phyloP scores from a whole-genome alignment of 2,329 filamentous ascomycete species.

The Incumbomyces delicatus region DNA sequence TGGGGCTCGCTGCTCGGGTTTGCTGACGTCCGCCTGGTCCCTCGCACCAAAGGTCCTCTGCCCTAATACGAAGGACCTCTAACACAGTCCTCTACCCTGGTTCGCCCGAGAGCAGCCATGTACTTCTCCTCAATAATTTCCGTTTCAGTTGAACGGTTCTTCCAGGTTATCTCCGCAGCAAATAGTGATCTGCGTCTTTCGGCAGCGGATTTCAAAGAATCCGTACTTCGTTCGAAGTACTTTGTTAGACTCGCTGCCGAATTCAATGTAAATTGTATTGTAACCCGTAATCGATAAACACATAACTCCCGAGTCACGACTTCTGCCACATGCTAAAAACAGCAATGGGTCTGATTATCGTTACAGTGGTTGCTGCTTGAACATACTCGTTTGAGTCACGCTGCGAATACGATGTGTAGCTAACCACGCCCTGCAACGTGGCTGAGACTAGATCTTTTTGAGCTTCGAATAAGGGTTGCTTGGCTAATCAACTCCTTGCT shows the following conservation, averaged over 20 bases:
- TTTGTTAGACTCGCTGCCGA: too few species aligned
- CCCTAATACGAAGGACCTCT: too few species aligned
- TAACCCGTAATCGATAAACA: too few species aligned
- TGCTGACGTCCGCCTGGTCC: neutral
- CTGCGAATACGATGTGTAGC: too few species aligned
- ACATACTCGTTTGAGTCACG: neutral
- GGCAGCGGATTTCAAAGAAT: neutral
- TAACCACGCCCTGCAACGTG: too few species aligned
- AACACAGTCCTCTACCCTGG: neutral
- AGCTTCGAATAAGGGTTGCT: too few species aligned
- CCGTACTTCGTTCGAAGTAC: too few species aligned
- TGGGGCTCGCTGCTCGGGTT: neutral
- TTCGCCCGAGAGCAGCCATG: neutral
- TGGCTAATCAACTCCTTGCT: too few species aligned
- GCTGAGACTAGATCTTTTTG: too few species aligned
- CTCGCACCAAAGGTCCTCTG: neutral
- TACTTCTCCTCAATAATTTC: neutral
- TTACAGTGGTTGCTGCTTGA: neutral
- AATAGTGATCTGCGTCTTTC: neutral
- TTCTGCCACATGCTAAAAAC: neutral
- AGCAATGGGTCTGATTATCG: neutral
- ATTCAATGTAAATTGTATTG: too few species aligned
- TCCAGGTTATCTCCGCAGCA: neutral
- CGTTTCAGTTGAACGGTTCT: neutral
- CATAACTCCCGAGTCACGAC: too few species aligned